phyloP scores from a whole-genome alignment of 2,329 filamentous ascomycete species.

The Cladophialophora carrionii region DNA sequence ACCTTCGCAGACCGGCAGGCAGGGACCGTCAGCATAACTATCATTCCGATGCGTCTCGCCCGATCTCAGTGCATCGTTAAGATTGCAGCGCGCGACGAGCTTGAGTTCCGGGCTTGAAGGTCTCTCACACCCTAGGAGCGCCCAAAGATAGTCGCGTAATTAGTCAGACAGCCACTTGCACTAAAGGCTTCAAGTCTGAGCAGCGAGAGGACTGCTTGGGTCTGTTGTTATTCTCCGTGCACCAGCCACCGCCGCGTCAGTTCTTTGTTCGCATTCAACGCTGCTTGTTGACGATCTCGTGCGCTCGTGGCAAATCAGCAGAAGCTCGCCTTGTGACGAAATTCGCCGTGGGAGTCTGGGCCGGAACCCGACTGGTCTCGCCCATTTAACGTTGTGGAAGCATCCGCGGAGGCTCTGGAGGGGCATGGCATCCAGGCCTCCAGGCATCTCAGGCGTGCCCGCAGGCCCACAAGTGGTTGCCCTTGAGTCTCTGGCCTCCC shows the following conservation, averaged over 20 bases:
- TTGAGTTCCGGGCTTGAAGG: not conserved
- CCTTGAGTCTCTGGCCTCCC: not conserved
- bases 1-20: constrained; percentile 8
- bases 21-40: constrained; percentile 4
- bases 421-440: not conserved
- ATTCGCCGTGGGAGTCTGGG: not conserved
- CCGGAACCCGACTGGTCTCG: constrained; percentile 9
- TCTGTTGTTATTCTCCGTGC: not conserved
- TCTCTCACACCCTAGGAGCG: not conserved
- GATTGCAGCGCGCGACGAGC: not conserved
- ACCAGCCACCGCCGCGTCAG: not conserved
- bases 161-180: constrained; percentile 11
- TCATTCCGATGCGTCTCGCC: not conserved
- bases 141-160: constrained; percentile 1
- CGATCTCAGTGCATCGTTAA: not conserved
- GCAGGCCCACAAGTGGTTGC: no score
- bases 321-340: constrained; percentile 6
- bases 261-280: not conserved
- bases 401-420: not conserved
- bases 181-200: not conserved
- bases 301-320: not conserved
- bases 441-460: not conserved
- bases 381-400: constrained; percentile 6
- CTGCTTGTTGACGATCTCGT: not conserved
- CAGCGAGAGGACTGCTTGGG: not conserved